phyloP scores from a whole-genome alignment of 1,139 yeast genomes.

The Yamadazyma aaseri region DNA sequence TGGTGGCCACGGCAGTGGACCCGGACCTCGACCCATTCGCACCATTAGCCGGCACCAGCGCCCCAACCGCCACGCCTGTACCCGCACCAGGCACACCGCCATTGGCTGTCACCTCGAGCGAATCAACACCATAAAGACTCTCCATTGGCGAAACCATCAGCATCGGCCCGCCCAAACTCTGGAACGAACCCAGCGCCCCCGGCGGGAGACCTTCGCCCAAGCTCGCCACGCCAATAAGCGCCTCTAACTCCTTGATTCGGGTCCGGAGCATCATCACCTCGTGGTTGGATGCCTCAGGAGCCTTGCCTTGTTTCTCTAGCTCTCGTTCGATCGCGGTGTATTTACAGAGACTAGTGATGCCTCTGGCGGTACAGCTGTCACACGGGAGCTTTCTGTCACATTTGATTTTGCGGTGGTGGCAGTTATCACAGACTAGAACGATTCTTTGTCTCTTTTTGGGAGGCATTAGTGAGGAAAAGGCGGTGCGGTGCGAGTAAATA shows the following conservation, averaged over 20 bases:
- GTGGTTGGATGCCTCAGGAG: conserved; percentile 6
- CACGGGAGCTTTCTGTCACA: conserved; percentile 18
- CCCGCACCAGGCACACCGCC: background rate
- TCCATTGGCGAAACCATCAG: too few relatives aligned
- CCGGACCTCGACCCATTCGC: too few relatives aligned
- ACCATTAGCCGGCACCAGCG: background rate
- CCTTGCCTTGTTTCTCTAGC: conserved; percentile 16
- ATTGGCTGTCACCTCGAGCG: too few relatives aligned
- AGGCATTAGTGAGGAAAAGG: conserved; percentile 3
- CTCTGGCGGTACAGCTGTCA: conserved; percentile 15
- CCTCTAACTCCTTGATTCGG: conserved; percentile 9
- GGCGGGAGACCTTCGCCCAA: background rate
- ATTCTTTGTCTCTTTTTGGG: conserved; percentile 17
- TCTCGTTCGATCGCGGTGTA: conserved; percentile 17
- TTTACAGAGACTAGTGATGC: conserved; percentile 14
- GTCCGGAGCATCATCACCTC: conserved; percentile 4
- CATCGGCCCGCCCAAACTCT: too few relatives aligned
- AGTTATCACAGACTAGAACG: conserved; percentile 18
- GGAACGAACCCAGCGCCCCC: background rate
- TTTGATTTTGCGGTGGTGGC: conserved; percentile 19
- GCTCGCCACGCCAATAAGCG: conserved; percentile 6
- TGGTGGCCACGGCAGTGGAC: too few relatives aligned
- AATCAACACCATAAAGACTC: too few relatives aligned
- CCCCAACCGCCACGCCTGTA: background rate
- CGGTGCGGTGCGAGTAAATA: too few relatives aligned